Evolutionary conservation across 2,329 filamentous ascomycete species (phyloP).

Genomic region (Seiridium unicorne): DNA sequence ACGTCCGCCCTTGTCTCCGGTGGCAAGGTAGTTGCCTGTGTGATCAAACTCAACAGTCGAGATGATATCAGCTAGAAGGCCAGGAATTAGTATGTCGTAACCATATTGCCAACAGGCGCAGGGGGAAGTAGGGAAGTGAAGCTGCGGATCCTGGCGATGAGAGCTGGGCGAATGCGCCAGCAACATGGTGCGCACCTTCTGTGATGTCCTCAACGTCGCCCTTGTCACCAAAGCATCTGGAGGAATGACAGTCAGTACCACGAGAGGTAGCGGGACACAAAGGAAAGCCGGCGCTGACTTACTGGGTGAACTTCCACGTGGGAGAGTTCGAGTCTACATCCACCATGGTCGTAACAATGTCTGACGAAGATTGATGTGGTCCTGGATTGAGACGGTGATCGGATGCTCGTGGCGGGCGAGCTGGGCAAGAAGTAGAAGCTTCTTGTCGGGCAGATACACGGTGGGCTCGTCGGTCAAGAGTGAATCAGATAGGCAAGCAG

Average conservation of each 20-base stretch:
- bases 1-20: slow-evolving; percentile 84
- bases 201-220: slow-evolving; percentile 99
- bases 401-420: background rate
- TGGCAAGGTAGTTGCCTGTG: slow-evolving; percentile 84
- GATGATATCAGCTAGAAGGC: slow-evolving; percentile 74
- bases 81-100: slow-evolving; percentile 11
- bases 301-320: slow-evolving; percentile 99
- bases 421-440: slow-evolving; percentile 7
- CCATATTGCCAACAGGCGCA: background rate
- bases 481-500: background rate
- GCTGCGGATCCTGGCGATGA: background rate
- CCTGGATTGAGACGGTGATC: background rate
- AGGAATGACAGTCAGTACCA: background rate
- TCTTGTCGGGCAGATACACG: background rate
- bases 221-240: slow-evolving; percentile 98
- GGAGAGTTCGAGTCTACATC: slow-evolving; percentile 91
- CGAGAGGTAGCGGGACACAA: slow-evolving; percentile 13
- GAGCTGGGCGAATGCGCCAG: background rate
- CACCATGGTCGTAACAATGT: slow-evolving; percentile 70
- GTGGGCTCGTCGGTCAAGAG: background rate
- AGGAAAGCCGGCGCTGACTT: slow-evolving; percentile 38
- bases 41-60: slow-evolving; percentile 90
- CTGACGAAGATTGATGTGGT: background rate
- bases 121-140: background rate
- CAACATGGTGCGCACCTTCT: slow-evolving; percentile 63